Base-by-base conservation (phyloP, 1,139 yeast genomes). In the Lodderomyces oxycetoniae region DNA sequence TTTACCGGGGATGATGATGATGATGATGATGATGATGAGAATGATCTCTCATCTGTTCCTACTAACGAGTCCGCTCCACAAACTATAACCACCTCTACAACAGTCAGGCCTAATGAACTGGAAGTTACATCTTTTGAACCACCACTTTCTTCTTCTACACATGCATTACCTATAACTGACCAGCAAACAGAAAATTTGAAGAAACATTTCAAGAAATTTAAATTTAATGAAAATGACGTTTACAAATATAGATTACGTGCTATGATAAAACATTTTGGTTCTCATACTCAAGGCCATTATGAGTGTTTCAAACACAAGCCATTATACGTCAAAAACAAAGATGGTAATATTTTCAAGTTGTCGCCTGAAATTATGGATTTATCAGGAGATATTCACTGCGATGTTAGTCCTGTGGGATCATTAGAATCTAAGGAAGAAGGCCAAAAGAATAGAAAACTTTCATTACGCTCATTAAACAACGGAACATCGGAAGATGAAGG, bases 251-350 rank as follows among this genome's bases (percentile, higher is more conserved):
- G 65, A 40, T 64, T 91, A 25, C 73, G 71, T 43, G 85, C 96
- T 1, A 64, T 87, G 45, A 78, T 91, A 16, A 71, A 87, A 41
- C 98, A 91, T 52, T 77, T 79, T 34, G 98, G 97, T 0, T 79
- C 93, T 1, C 97, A 91, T 56, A 73, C 82, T 13, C 77, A 80
- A 31, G 98, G 97, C 1, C 98, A 91, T 53, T 91, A 85, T 50
- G 93, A 84, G 49, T 81, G 91, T 46, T 85, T 76, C 53, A 77
- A 78, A 44, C 73, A 71, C 31, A 85, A 85, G 49, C 89, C 91
- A 2, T 56, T 72, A 8, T 72, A 67, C 43, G 77, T 72, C 33
- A 78, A 74, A 47, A 73, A 71, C 41, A 53, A 44, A 17, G 71
- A 67, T 2, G 75, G 75, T 3, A 57, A 45, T 47, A 73, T 63